Base-by-base conservation (phyloP, 2,329 filamentous ascomycete species). In the Ophiostoma perfectum region DNA sequence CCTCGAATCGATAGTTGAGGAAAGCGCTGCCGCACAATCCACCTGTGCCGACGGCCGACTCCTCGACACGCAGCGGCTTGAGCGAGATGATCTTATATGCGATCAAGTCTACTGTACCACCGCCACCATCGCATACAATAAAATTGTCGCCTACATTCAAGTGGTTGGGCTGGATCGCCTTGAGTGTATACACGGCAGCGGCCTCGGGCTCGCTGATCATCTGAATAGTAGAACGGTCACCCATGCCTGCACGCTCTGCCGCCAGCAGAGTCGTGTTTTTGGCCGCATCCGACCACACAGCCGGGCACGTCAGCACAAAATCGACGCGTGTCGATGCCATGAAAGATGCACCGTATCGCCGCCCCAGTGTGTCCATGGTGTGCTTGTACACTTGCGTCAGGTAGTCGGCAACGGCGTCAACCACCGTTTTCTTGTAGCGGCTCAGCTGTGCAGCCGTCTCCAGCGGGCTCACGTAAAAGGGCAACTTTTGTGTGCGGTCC, bases 211-310 rank as follows among this genome's bases (percentile, higher is more conserved):
- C 90, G 72, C 88, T 91, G 70, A 93, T 92, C 82, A 93, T 88
- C 78, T 91, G 88, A 71, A 93, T 86, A 68, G 90, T 85, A 55
- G 86, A 85, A 68, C 84, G 84, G 2, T 80, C 84, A 4, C 90
- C 91, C 88, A 94, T 92, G 3, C 91, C 91, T 0, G 91, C 91
- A 69, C 87, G 81, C 78, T 93, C 89, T 11, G 91, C 91, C 5
- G 91, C 91, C 75, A 90, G 86, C 65, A 93, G 78, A 2, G 91
- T 94, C 5, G 90, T 90, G 76, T 92, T 91, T 79, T 93, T 94
- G n/a, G 91, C 91, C 0, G 89, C 86, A 76, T 95, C 91, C 38
- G 88, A 91, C 91, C 91, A 95, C 7, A 94, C 90, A 7, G 91
- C 91, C 7, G 91, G 91, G 66, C 90, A 91, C 0, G 91, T 94